These are phyloP conservation scores for Biscutella auriculata DNA, from an alignment of 441 rosid genomes.

Conservation along the genomic window DNA sequence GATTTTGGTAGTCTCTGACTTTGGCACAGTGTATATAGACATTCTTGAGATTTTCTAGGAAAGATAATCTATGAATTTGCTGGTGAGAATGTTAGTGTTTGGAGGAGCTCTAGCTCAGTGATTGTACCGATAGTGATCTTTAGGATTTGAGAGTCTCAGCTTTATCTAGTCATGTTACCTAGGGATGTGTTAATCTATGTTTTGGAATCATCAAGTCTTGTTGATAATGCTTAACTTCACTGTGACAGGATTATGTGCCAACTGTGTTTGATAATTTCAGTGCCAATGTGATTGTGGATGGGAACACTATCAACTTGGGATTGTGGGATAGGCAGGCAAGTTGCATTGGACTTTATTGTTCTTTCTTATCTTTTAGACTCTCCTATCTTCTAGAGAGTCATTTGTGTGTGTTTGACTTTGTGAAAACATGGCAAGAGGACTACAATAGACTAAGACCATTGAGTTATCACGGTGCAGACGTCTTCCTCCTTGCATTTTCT, in stretches of 20 bases:
- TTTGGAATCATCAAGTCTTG: no score
- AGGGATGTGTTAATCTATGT: no score
- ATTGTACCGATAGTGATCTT: neutral
- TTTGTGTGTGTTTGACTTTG: slow-evolving; percentile 1
- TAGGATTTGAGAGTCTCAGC: neutral
- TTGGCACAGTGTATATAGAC: no score
- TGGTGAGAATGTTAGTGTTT: no score
- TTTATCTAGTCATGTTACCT: neutral
- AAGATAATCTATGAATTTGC: no score
- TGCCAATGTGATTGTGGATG: slow-evolving; percentile 89
- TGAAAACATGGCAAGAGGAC: slow-evolving; percentile 75
- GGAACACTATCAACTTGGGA: slow-evolving; percentile 78
- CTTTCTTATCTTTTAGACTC: neutral
- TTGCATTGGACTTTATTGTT: neutral
- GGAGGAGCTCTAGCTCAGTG: neutral
- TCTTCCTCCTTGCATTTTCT: slow-evolving; percentile 79
- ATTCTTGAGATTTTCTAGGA: no score
- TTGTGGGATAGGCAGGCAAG: slow-evolving; percentile 94
- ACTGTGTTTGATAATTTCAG: slow-evolving; percentile 91
- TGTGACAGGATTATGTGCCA: slow-evolving; percentile 82
- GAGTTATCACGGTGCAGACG: slow-evolving; percentile 93
- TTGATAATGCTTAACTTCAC: no score
- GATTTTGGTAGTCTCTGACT: no score
- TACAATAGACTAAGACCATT: slow-evolving; percentile 81
- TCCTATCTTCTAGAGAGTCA: neutral